A percentile compares a stretch with the other conserved stretches of the same genome.
Conservation (phyloP, 352 stramenopile genomes). For the Globisporangium okanoganense region DNA sequence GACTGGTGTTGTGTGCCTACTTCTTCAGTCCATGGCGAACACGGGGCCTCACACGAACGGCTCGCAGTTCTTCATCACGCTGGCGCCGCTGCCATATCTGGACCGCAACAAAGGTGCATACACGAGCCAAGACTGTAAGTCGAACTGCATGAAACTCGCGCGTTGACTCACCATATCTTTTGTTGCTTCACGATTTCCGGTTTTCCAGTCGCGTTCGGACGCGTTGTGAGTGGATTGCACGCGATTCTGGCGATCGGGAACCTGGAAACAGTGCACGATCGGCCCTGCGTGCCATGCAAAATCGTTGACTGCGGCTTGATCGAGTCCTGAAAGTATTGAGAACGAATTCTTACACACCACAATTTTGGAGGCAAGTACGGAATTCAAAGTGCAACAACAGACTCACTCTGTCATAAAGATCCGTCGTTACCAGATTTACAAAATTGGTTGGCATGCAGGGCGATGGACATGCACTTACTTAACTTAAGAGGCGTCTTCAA, state of each 20-base stretch:
- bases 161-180: no score
- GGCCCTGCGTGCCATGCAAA: slow-evolving; percentile 54
- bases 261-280: slow-evolving; percentile 49
- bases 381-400: not conserved
- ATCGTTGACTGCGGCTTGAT: slow-evolving; percentile 68
- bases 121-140: no score
- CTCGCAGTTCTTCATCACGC: slow-evolving; percentile 99
- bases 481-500: not conserved
- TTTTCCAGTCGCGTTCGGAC: slow-evolving; percentile 62
- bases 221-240: slow-evolving; percentile 59
- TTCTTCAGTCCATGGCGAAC: slow-evolving; percentile 94
- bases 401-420: not conserved
- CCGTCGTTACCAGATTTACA: not conserved
- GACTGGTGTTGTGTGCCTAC: not conserved
- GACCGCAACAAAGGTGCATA: slow-evolving; percentile 64
- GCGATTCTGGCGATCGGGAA: slow-evolving; percentile 47
- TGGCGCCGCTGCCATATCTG: slow-evolving; percentile 59
- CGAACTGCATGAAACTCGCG: no score
- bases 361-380: no score
- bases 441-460: not conserved
- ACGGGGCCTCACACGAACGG: slow-evolving; percentile 94
- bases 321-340: no score
- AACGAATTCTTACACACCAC: no score
- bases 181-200: not conserved
- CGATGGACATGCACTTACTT: slow-evolving; percentile 10